These are phyloP conservation scores for Scheffersomyces ergatensis DNA, from an alignment of 805 yeast genomes.

Conservation along the genomic window DNA sequence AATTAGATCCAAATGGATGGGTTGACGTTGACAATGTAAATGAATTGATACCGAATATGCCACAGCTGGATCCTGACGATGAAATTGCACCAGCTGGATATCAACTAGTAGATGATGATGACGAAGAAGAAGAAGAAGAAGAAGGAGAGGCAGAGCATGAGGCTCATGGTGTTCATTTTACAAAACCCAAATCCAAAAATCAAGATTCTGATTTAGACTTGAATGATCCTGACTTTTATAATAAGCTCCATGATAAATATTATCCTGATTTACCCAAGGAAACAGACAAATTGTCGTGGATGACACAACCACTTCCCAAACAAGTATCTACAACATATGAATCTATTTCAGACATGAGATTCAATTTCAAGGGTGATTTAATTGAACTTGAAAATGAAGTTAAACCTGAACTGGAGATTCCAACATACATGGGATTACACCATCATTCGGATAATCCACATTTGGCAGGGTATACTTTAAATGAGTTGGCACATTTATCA, in stretches of 20 bases:
- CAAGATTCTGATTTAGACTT: slow-evolving; percentile 47
- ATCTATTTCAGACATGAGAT: slow-evolving; percentile 69
- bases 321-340: slow-evolving; percentile 43
- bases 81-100: slow-evolving; percentile 41
- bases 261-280: slow-evolving; percentile 90
- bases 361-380: slow-evolving; percentile 83
- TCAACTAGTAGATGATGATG: slow-evolving; percentile 37
- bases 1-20: slow-evolving; percentile 40
- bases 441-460: slow-evolving; percentile 90
- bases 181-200: slow-evolving; percentile 43
- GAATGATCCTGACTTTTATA: slow-evolving; percentile 75
- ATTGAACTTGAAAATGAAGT: slow-evolving; percentile 44
- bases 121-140: slow-evolving; percentile 11
- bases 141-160: slow-evolving; percentile 42
- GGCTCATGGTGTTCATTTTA: slow-evolving; percentile 58
- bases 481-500: slow-evolving; percentile 75
- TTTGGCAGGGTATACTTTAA: slow-evolving; percentile 87
- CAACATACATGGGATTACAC: slow-evolving; percentile 70
- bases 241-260: slow-evolving; percentile 76
- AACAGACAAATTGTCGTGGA: slow-evolving; percentile 84
- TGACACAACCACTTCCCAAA: slow-evolving; percentile 62
- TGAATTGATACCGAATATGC: slow-evolving; percentile 49
- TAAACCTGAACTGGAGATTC: slow-evolving; percentile 22
- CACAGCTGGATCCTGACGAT: slow-evolving; percentile 16
- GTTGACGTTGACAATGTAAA: slow-evolving; percentile 50